A percentile compares a stretch with the other conserved stretches of the same genome.
Evolutionary conservation across 371 early-diverging fungal species (phyloP).

Genomic region (Rhizopus microsporus): DNA sequence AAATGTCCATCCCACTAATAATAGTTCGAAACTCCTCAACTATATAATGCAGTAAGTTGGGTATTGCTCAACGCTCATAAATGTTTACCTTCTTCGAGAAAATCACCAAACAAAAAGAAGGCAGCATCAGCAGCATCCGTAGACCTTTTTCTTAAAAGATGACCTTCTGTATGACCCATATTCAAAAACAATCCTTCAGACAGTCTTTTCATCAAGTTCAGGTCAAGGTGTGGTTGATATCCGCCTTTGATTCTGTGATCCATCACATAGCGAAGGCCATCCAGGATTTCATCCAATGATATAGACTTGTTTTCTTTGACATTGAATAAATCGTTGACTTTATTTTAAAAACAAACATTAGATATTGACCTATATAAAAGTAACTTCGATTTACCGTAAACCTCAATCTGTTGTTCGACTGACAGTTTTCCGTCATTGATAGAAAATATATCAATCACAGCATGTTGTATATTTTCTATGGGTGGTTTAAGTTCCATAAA

Average conservation of each 20-base stretch:
- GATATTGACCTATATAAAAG: constrained; percentile 16
- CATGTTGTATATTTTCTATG: constrained; percentile 26
- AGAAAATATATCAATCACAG: constrained; percentile 41
- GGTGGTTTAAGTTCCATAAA: constrained; percentile 26
- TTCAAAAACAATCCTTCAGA: constrained; percentile 82
- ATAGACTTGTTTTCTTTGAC: constrained; percentile 72
- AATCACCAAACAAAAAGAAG: constrained; percentile 91
- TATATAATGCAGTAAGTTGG: background rate
- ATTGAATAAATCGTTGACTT: constrained; percentile 67
- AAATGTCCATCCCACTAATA: constrained; percentile 73
- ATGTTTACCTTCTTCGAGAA: constrained; percentile 77
- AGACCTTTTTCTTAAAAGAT: constrained; percentile 59
- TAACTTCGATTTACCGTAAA: constrained; percentile 63
- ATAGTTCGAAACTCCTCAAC: constrained; percentile 70
- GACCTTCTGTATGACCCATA: constrained; percentile 69
- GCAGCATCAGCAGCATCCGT: constrained; percentile 85
- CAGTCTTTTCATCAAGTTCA: constrained; percentile 79
- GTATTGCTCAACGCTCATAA: background rate
- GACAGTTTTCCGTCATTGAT: constrained; percentile 67
- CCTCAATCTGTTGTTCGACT: constrained; percentile 84
- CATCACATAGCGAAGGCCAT: constrained; percentile 91
- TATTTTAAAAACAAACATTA: background rate
- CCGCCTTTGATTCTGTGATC: constrained; percentile 89
- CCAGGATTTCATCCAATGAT: constrained; percentile 83
- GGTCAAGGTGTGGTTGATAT: constrained; percentile 80